These are phyloP conservation scores for Saccharomycopsis sp. DNA, from an alignment of 805 yeast genomes.

Conservation along the genomic window DNA sequence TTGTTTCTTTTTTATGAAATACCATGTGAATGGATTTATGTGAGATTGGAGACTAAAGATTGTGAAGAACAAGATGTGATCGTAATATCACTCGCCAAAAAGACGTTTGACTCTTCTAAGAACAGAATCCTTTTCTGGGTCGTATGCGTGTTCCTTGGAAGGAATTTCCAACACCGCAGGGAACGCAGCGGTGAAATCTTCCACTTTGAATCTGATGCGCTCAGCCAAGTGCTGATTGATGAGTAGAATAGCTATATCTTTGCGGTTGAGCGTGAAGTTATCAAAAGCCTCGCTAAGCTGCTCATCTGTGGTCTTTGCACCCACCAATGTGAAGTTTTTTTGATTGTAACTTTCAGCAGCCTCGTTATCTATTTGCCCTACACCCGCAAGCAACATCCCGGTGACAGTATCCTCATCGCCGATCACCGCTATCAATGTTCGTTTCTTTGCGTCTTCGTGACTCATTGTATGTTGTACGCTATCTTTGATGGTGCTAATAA, in stretches of 20 bases:
- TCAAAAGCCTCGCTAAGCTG: constrained; percentile 71
- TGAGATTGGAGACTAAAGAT: too few species aligned
- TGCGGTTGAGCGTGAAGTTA: constrained; percentile 62
- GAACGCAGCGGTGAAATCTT: constrained; percentile 79
- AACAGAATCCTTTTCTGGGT: constrained; percentile 96
- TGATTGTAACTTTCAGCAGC: constrained; percentile 49
- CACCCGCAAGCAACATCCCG: constrained; percentile 90
- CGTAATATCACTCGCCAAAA: constrained; percentile 96
- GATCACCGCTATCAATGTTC: constrained; percentile 84
- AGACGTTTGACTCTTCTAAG: constrained; percentile 89
- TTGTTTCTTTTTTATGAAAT: too few species aligned
- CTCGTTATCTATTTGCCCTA: constrained; percentile 72
- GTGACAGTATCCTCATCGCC: constrained; percentile 98
- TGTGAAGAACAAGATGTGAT: too few species aligned
- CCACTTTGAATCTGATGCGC: constrained; percentile 74
- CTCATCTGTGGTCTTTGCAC: constrained; percentile 70
- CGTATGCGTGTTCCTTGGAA: constrained; percentile 96
- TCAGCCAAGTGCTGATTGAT: constrained; percentile 96
- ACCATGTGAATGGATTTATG: too few species aligned
- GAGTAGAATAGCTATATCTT: constrained; percentile 86
- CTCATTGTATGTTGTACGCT: constrained; percentile 9
- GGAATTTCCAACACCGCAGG: constrained; percentile 97
- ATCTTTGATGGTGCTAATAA: not conserved
- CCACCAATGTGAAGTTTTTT: constrained; percentile 75
- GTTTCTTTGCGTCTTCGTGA: constrained; percentile 45